phyloP scores from a whole-genome alignment of 495 filamentous ascomycete species.

The Tuber microsphaerosporum region DNA sequence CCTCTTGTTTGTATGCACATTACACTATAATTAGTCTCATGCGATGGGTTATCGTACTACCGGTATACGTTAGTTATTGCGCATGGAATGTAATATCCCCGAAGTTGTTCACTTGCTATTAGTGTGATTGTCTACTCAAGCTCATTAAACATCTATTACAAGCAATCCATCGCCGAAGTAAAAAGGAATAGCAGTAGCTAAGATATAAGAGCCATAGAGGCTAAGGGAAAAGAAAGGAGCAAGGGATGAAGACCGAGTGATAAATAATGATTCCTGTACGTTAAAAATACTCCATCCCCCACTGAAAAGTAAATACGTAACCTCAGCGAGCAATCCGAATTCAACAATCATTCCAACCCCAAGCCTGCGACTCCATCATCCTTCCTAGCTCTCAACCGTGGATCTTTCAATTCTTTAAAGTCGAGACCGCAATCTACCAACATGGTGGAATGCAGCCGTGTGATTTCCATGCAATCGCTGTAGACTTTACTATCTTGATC shows the following conservation, averaged over 20 bases:
- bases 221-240: neutral
- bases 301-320: neutral
- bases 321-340: neutral
- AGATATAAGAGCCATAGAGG: neutral
- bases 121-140: neutral
- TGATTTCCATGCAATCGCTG: constrained; percentile 74
- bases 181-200: neutral
- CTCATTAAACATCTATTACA: neutral
- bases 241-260: neutral
- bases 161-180: neutral
- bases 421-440: constrained; percentile 82
- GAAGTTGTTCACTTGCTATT: neutral
- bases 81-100: neutral
- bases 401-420: constrained; percentile 61
- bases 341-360: constrained; percentile 11
- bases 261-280: neutral
- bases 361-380: constrained; percentile 7
- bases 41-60: neutral
- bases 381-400: constrained; percentile 41
- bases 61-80: neutral
- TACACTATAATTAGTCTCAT: neutral
- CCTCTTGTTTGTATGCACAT: neutral
- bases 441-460: constrained; percentile 70
- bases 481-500: constrained; percentile 65
- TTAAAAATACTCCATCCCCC: neutral